Percentiles rank a stretch among this genome's conserved stretches.
Conservation (phyloP, 306 rosid genomes). For the Nissolia schottii region DNA sequence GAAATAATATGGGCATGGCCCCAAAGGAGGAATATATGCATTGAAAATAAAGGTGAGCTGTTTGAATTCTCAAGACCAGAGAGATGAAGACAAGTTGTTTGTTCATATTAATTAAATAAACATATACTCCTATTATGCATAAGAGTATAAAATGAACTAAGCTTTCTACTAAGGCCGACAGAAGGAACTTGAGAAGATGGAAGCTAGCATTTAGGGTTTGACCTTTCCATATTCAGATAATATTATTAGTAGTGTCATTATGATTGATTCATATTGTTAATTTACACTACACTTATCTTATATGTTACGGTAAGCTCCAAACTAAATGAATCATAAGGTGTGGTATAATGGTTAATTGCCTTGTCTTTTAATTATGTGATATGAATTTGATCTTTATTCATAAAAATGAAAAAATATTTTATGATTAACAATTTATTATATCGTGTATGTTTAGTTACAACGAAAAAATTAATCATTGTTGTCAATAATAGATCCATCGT, state of each 20-base stretch:
- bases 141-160: not conserved
- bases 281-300: not conserved
- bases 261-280: not conserved
- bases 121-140: no score
- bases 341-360: no score
- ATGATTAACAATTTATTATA: no score
- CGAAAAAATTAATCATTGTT: no score
- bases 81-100: not conserved
- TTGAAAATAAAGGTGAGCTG: not conserved
- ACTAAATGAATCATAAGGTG: no score
- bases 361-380: no score
- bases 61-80: not conserved
- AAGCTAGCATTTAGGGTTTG: constrained; percentile 5
- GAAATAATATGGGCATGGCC: not conserved
- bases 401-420: no score
- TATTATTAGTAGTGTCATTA: not conserved
- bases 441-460: no score
- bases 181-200: not conserved
- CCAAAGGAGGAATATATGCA: not conserved
- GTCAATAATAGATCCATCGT: no score
- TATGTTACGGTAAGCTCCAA: not conserved
- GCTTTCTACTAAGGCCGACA: not conserved
- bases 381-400: no score
- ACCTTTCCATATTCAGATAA: not conserved
- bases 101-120: not conserved